phyloP scores from a whole-genome alignment of 257 asterid genomes.

The Plectranthus barbatus region DNA sequence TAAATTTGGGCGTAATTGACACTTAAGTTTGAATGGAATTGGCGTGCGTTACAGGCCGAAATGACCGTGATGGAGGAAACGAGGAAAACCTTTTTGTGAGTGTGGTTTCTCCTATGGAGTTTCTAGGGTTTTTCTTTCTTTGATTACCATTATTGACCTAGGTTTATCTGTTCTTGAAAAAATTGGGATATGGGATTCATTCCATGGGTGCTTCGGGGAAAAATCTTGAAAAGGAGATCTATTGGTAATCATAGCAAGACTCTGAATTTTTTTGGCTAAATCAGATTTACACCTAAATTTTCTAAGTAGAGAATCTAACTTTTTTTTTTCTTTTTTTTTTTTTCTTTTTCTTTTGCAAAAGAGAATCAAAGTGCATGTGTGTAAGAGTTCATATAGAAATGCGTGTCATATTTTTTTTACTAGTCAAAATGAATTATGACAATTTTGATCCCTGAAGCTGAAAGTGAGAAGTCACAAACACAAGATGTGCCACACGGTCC shows the following conservation, averaged over 20 bases:
- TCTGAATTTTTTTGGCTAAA: not conserved
- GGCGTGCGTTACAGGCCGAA: constrained; percentile 5
- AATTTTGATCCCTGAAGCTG: no score
- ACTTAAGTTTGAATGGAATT: constrained; percentile 16
- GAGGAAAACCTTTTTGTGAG: not conserved
- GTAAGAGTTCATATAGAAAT: no score
- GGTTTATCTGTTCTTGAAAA: not conserved
- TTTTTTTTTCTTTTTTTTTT: no score
- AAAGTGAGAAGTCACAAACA: no score
- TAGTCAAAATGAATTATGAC: no score
- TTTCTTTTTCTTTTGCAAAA: no score
- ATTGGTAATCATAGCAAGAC: not conserved
- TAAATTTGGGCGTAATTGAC: constrained; percentile 19
- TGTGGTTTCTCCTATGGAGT: not conserved
- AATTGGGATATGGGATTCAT: not conserved
- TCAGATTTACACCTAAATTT: not conserved
- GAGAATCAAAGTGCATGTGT: no score
- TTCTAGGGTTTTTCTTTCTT: constrained; percentile 6
- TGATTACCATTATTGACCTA: not conserved
- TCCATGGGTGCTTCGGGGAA: not conserved
- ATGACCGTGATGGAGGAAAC: constrained; percentile 14
- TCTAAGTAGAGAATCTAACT: not conserved
- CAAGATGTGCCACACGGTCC: no score
- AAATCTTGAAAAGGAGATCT: not conserved
- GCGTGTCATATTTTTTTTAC: no score